These are phyloP conservation scores for Mycena olivaceomarginata DNA, from an alignment of 768 basidiomycete species.

Conservation along the genomic window DNA sequence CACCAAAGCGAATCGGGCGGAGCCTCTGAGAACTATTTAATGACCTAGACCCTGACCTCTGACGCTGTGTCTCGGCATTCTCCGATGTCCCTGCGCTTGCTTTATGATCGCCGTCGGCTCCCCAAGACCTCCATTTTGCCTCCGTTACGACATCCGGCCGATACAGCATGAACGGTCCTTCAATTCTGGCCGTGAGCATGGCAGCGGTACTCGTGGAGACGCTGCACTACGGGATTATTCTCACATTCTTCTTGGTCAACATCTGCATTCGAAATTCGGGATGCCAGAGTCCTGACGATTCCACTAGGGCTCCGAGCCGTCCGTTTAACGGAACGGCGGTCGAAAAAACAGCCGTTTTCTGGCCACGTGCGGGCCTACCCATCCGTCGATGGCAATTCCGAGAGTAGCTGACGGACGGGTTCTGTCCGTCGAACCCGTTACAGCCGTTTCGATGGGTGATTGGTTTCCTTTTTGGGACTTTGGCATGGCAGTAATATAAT, in stretches of 20 bases:
- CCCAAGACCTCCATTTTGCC: background rate
- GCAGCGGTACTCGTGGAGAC: background rate
- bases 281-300: background rate
- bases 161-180: background rate
- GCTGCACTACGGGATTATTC: background rate
- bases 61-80: background rate
- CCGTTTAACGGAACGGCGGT: no score
- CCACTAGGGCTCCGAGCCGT: no score
- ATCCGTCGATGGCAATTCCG: no score
- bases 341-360: no score
- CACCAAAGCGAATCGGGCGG: slow-evolving; percentile 1
- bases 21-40: background rate
- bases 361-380: no score
- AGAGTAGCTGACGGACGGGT: no score
- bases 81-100: background rate
- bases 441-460: no score
- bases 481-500: no score
- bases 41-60: background rate
- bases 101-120: background rate
- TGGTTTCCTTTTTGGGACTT: no score
- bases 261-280: slow-evolving; percentile 3
- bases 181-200: background rate
- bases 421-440: no score
- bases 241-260: slow-evolving; percentile 5
- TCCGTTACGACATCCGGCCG: slow-evolving; percentile 3